These are phyloP conservation scores for Venturia nashicola DNA, from an alignment of 2,329 filamentous ascomycete genomes.

Conservation along the genomic window DNA sequence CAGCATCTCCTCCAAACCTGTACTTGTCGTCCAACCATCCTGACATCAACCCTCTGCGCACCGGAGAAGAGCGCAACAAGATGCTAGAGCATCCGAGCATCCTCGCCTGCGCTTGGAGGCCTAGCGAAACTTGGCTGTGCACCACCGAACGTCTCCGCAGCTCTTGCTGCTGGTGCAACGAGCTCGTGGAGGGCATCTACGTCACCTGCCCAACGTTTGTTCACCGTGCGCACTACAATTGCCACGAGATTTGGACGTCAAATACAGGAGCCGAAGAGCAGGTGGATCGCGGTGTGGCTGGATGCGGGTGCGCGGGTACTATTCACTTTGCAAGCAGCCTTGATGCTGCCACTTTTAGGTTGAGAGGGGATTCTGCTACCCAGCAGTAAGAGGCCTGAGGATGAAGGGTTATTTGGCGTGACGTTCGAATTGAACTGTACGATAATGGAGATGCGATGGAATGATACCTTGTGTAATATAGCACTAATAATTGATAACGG, in stretches of 20 bases:
- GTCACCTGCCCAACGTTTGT: neutral
- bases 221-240: neutral
- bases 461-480: neutral
- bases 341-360: neutral
- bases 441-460: neutral
- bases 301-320: neutral
- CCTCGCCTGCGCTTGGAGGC: neutral
- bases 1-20: neutral
- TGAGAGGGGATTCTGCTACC: neutral
- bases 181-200: slow-evolving; percentile 5
- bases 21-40: neutral
- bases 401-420: neutral
- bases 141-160: neutral
- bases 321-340: neutral
- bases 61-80: neutral
- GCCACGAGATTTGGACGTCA: neutral
- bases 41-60: neutral
- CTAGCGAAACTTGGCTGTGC: neutral
- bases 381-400: neutral
- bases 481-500: neutral
- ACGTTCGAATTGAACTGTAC: neutral
- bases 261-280: neutral
- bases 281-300: neutral
- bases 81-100: neutral
- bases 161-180: slow-evolving; percentile 1